phyloP scores from a whole-genome alignment of 306 rosid species.

The Arachis stenosperma region DNA sequence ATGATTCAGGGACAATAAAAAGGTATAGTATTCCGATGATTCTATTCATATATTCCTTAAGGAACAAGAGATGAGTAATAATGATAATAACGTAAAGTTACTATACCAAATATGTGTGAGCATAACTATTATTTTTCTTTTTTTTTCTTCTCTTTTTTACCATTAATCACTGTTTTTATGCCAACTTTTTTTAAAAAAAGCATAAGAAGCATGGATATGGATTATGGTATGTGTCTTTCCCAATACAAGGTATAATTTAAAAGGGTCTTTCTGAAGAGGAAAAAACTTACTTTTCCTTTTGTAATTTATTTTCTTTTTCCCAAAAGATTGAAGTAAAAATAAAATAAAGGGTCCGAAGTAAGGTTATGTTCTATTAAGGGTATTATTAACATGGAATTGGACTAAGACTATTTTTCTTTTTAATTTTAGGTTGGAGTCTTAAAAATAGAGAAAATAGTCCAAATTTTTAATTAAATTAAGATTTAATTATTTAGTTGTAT shows the following conservation, averaged over 20 bases:
- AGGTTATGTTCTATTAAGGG: no score
- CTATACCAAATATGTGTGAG: not conserved
- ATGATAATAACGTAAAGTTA: slow-evolving; percentile 41
- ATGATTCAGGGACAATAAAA: slow-evolving; percentile 19
- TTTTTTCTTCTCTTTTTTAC: not conserved
- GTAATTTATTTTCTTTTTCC: no score
- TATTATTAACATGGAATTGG: no score
- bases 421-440: no score
- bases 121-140: no score
- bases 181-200: slow-evolving; percentile 43
- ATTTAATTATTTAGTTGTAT: no score
- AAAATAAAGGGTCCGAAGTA: no score
- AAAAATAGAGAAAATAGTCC: no score
- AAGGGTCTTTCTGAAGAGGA: slow-evolving; percentile 41
- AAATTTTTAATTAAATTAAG: no score
- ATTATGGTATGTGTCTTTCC: slow-evolving; percentile 36
- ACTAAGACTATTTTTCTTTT: no score
- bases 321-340: no score
- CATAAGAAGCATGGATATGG: slow-evolving; percentile 37
- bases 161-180: slow-evolving; percentile 44
- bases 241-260: slow-evolving; percentile 36
- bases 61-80: slow-evolving; percentile 28
- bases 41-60: not conserved
- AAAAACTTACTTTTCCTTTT: no score
- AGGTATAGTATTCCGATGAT: slow-evolving; percentile 31